phyloP scores from a whole-genome alignment of 192 early-diverging fungal genomes.

The Geranomyces michiganensis region DNA sequence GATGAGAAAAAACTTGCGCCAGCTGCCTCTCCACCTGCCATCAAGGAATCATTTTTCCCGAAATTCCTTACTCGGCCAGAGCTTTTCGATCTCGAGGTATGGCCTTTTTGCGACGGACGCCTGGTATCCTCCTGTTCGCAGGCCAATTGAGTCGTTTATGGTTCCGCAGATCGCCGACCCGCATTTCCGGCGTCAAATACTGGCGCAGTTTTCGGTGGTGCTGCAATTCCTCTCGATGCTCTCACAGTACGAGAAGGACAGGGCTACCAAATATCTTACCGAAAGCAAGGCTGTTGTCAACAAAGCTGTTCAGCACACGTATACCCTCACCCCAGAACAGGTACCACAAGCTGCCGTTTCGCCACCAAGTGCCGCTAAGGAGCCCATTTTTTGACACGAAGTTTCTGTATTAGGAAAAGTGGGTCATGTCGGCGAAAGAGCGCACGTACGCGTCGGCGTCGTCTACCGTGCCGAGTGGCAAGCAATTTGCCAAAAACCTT shows the following conservation, averaged over 20 bases:
- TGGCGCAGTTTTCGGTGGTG: conserved; percentile 87
- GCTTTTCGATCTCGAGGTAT: conserved; percentile 74
- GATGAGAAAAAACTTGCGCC: not conserved
- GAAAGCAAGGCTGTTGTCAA: conserved; percentile 46
- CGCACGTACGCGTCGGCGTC: conserved; percentile 56
- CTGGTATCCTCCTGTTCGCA: not conserved
- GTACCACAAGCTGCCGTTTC: not conserved
- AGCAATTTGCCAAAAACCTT: conserved; percentile 66
- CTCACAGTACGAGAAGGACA: conserved; percentile 48
- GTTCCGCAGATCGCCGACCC: conserved; percentile 71
- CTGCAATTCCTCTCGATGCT: conserved; percentile 72
- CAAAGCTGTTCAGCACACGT: conserved; percentile 56
- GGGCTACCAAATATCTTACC: conserved; percentile 40
- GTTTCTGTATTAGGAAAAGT: conserved; percentile 37
- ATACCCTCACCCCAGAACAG: conserved; percentile 35
- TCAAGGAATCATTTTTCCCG: conserved; percentile 60
- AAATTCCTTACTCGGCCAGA: conserved; percentile 75
- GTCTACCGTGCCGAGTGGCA: conserved; percentile 59
- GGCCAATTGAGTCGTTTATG: not conserved
- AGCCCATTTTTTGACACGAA: not conserved
- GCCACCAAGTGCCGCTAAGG: not conserved
- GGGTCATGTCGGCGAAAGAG: conserved; percentile 57
- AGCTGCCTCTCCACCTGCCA: not conserved
- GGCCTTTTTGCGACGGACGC: not conserved
- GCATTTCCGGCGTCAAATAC: conserved; percentile 80